Conservation (phyloP, 148 eudicot species). For the Polygonum maritimum region DNA sequence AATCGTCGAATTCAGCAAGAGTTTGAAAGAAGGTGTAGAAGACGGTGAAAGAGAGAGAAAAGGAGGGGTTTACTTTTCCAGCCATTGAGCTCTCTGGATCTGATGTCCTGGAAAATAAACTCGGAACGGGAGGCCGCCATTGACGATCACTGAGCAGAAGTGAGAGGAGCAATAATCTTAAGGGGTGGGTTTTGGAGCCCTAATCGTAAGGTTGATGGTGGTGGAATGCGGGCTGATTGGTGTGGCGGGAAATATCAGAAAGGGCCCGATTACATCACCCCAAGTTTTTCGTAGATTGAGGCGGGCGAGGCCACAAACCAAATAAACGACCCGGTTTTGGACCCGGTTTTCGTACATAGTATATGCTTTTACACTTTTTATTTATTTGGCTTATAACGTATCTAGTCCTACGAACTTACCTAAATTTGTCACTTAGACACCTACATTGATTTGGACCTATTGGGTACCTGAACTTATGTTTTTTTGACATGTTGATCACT, state of each 20-base stretch:
- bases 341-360: background rate
- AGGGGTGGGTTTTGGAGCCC: background rate
- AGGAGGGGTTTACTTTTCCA: conserved; percentile 37
- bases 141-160: conserved; percentile 4
- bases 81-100: conserved; percentile 64
- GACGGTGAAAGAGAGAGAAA: background rate
- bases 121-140: conserved; percentile 37
- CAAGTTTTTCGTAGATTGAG: background rate
- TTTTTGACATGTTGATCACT: too few relatives aligned
- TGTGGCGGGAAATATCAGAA: conserved; percentile 2
- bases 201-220: background rate
- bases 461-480: too few relatives aligned
- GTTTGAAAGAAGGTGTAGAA: background rate
- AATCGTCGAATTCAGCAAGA: background rate
- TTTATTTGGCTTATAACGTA: too few relatives aligned
- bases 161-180: background rate
- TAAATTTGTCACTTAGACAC: too few relatives aligned
- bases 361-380: too few relatives aligned
- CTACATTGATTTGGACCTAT: too few relatives aligned
- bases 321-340: background rate
- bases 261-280: background rate
- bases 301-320: background rate
- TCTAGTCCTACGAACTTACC: too few relatives aligned
- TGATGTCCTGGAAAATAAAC: conserved; percentile 57
- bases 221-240: background rate